phyloP scores from a whole-genome alignment of 1,284 basidiomycete species.

The Cystobasidium pallidum region DNA sequence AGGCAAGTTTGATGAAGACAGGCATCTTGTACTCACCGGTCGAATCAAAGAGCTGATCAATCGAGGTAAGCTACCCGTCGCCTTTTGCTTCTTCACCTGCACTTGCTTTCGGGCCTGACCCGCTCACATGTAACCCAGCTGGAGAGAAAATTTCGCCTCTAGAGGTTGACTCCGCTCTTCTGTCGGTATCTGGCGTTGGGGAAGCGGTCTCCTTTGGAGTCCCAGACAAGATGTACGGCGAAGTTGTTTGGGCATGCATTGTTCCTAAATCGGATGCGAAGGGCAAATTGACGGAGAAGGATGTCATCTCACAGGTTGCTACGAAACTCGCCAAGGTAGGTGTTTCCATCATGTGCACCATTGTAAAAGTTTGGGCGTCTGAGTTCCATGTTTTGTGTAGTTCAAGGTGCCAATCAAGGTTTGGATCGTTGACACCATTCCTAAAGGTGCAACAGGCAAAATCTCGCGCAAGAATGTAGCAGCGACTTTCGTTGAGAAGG shows the following conservation, averaged over 20 bases:
- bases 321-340: conserved; percentile 51
- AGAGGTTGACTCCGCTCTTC: conserved; percentile 64
- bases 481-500: conserved; percentile 34
- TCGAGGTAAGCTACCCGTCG: conserved; percentile 55
- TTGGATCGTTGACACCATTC: conserved; percentile 56
- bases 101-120: too few species aligned
- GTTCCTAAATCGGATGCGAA: conserved; percentile 51
- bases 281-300: conserved; percentile 48
- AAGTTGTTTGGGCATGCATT: conserved; percentile 56
- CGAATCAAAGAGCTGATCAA: conserved; percentile 68
- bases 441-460: conserved; percentile 55
- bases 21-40: conserved; percentile 66
- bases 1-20: conserved; percentile 66
- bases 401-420: conserved; percentile 58
- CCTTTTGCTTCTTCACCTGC: too few species aligned
- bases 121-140: conserved; percentile 38
- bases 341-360: too few species aligned
- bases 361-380: too few species aligned
- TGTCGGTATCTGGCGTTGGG: conserved; percentile 60
- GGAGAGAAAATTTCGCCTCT: conserved; percentile 72
- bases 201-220: conserved; percentile 61
- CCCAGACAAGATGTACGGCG: conserved; percentile 55
- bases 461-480: conserved; percentile 45
- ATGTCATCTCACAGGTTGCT: conserved; percentile 51
- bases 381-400: conserved; percentile 38